Percentiles rank a stretch among this genome's conserved stretches.
phyloP scores from a whole-genome alignment of 2,329 filamentous ascomycete species.

The Cytospora piceae region DNA sequence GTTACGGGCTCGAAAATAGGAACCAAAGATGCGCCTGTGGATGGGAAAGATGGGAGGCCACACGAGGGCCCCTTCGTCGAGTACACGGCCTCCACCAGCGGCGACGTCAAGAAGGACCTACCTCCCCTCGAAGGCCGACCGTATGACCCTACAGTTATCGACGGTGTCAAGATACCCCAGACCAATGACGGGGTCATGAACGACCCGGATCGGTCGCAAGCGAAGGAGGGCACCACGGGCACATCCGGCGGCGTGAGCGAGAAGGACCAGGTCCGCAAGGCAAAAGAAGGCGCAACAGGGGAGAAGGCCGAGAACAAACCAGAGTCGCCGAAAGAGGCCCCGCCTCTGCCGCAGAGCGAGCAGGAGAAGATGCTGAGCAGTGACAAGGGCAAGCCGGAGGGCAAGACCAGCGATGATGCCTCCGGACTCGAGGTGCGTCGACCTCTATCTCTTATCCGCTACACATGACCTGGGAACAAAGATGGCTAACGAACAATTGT shows the following conservation, averaged over 20 bases:
- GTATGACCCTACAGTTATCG: constrained; percentile 55
- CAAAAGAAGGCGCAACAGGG: constrained; percentile 66
- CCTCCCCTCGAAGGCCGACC: constrained; percentile 55
- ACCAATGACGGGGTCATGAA: constrained; percentile 88
- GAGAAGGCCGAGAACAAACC: constrained; percentile 74
- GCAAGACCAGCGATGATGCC: constrained; percentile 44
- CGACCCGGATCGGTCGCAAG: constrained; percentile 74
- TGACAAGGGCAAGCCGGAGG: constrained; percentile 46
- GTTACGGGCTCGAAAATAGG: constrained; percentile 42
- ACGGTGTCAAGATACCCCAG: constrained; percentile 65
- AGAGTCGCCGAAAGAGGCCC: constrained; percentile 82
- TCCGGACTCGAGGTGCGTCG: constrained; percentile 61
- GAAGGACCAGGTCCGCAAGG: constrained; percentile 77
- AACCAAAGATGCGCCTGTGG: constrained; percentile 81
- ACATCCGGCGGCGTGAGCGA: constrained; percentile 88
- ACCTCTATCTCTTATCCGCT: background rate
- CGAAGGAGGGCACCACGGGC: constrained; percentile 84
- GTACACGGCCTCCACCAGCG: constrained; percentile 39
- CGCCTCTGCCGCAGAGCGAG: constrained; percentile 80
- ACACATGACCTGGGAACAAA: background rate
- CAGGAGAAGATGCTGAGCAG: constrained; percentile 64
- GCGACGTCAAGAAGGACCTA: constrained; percentile 44
- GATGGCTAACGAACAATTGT: constrained; percentile 19
- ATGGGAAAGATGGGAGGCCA: constrained; percentile 91
- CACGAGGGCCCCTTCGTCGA: constrained; percentile 81